These are phyloP conservation scores for Solanum dulcamara DNA, from an alignment of 257 asterid genomes.

Conservation along the genomic window DNA sequence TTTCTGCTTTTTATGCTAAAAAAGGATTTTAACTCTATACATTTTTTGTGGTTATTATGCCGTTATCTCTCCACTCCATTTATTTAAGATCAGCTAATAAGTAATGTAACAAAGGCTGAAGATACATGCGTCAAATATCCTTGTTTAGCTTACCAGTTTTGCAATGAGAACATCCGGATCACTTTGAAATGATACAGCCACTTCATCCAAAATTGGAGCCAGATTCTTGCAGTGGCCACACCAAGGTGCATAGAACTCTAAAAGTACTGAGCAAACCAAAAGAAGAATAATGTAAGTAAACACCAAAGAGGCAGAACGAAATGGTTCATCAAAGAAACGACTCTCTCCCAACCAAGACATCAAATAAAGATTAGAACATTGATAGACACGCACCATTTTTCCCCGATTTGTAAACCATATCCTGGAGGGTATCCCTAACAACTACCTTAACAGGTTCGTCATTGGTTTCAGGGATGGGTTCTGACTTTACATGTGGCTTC, in stretches of 20 bases:
- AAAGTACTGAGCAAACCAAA: conserved; percentile 29
- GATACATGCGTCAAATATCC: not conserved
- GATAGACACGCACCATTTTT: conserved; percentile 7
- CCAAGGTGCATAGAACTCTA: conserved; percentile 87
- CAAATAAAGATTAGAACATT: not conserved
- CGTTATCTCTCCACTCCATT: not conserved
- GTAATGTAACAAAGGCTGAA: not conserved
- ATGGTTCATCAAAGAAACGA: not conserved
- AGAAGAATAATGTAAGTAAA: not conserved
- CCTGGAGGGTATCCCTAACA: conserved; percentile 44
- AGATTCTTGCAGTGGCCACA: conserved; percentile 81
- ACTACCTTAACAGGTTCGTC: conserved; percentile 84
- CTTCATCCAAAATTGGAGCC: conserved; percentile 85
- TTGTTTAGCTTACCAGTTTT: conserved; percentile 36
- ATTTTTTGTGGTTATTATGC: not conserved
- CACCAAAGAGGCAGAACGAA: not conserved
- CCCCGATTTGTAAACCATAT: conserved; percentile 7
- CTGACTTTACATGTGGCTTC: conserved; percentile 51
- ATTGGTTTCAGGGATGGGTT: conserved; percentile 67
- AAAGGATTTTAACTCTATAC: not conserved
- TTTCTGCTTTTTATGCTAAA: not conserved
- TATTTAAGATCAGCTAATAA: not conserved
- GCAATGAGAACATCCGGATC: conserved; percentile 59
- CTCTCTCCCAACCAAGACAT: not conserved
- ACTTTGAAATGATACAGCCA: conserved; percentile 45